Percentiles rank a stretch among this genome's conserved stretches.
Evolutionary conservation across 371 early-diverging fungal species (phyloP).

Genomic region (Apophysomyces variabilis): DNA sequence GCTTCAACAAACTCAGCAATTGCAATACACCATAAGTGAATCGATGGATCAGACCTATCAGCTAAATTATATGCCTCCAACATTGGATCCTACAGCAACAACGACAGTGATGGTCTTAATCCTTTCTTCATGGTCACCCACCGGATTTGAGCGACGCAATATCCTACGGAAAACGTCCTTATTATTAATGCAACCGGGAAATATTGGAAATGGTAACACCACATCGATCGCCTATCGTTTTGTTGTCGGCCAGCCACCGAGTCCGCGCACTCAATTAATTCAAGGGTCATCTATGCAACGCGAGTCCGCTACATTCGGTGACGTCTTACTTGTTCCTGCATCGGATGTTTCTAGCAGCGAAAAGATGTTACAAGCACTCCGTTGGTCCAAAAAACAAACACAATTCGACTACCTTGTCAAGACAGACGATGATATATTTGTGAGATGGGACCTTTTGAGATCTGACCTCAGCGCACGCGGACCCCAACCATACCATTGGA

Average conservation of each 20-base stretch:
- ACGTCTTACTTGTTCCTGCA: constrained; percentile 60
- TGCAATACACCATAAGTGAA: constrained; percentile 47
- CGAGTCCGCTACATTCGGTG: constrained; percentile 52
- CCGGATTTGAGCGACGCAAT: constrained; percentile 44
- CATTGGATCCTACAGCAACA: constrained; percentile 24
- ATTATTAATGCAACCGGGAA: constrained; percentile 34
- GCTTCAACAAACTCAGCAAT: constrained; percentile 48
- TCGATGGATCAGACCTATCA: constrained; percentile 40
- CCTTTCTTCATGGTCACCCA: constrained; percentile 59
- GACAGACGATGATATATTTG: constrained; percentile 67
- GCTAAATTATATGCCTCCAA: constrained; percentile 20
- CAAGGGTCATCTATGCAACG: constrained; percentile 43
- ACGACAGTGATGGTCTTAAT: constrained; percentile 50
- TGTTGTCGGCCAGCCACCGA: constrained; percentile 61
- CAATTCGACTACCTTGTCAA: constrained; percentile 63
- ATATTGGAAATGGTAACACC: constrained; percentile 14
- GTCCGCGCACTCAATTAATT: constrained; percentile 36
- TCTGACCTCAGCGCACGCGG: constrained; percentile 47
- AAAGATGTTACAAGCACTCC: constrained; percentile 58
- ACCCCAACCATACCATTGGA: constrained; percentile 52
- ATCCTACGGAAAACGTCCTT: constrained; percentile 48
- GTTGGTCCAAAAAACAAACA: constrained; percentile 48
- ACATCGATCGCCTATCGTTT: constrained; percentile 56
- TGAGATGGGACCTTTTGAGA: constrained; percentile 56
- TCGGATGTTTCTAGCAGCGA: constrained; percentile 56